A percentile compares a stretch with the other conserved stretches of the same genome.
phyloP scores from a whole-genome alignment of 176 grass and related monocot species.

The Oryza longistaminata region DNA sequence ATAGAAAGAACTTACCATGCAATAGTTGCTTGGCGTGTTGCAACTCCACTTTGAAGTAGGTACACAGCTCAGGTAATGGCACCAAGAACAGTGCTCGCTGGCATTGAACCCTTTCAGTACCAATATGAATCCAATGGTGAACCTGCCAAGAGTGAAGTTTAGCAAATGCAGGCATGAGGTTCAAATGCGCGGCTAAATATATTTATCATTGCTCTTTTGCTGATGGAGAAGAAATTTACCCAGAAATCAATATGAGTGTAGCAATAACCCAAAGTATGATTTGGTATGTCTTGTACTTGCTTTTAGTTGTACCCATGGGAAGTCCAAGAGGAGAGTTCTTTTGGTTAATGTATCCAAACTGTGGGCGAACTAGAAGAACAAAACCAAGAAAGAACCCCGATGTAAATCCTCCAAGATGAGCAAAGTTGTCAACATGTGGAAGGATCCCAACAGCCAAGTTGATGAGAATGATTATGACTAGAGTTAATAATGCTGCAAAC shows the following conservation, averaged over 20 bases:
- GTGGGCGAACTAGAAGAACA: constrained; percentile 79
- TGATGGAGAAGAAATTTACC: constrained; percentile 48
- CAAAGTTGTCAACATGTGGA: constrained; percentile 93
- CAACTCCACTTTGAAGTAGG: constrained; percentile 91
- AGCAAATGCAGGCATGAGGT: constrained; percentile 36
- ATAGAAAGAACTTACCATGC: constrained; percentile 47
- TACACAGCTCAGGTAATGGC: constrained; percentile 88
- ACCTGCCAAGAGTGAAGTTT: constrained; percentile 59
- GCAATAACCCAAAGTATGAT: constrained; percentile 65
- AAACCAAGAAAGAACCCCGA: constrained; percentile 94
- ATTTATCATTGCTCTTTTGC: constrained; percentile 10
- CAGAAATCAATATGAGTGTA: constrained; percentile 45
- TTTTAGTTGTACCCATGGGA: constrained; percentile 49
- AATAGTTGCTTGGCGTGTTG: constrained; percentile 50
- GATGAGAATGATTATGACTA: constrained; percentile 71
- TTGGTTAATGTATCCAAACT: constrained; percentile 75
- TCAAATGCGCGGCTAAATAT: constrained; percentile 11
- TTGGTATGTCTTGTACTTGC: constrained; percentile 85
- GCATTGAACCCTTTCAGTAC: constrained; percentile 65
- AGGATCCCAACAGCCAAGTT: constrained; percentile 87
- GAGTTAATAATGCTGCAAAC: constrained; percentile 72
- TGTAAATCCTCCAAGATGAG: constrained; percentile 88
- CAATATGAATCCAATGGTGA: constrained; percentile 59
- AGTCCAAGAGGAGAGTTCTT: constrained; percentile 72
- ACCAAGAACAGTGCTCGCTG: constrained; percentile 77